Percentiles rank a stretch among this genome's conserved stretches.
Evolutionary conservation across 805 yeast species (phyloP).

Genomic region (Candida maris): DNA sequence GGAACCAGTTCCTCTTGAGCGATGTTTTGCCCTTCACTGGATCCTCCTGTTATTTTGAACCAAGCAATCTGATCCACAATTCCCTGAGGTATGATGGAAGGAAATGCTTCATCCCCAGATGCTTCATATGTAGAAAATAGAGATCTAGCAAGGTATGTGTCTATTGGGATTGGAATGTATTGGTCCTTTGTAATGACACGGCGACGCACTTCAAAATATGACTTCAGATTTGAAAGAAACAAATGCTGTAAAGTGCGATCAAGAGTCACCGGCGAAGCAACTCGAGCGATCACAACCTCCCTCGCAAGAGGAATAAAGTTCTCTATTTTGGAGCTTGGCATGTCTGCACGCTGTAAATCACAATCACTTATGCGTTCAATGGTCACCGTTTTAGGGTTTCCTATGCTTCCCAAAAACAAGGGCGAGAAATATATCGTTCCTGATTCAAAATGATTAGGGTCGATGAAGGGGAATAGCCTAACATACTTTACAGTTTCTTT

Average conservation of each 20-base stretch:
- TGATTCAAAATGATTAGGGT: constrained; percentile 47
- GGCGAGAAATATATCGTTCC: constrained; percentile 60
- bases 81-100: constrained; percentile 51
- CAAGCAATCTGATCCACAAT: constrained; percentile 75
- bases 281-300: constrained; percentile 60
- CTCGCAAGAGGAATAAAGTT: constrained; percentile 47
- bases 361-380: constrained; percentile 14
- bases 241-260: constrained; percentile 59
- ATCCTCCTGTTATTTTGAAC: constrained; percentile 66
- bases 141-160: constrained; percentile 59
- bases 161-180: constrained; percentile 73
- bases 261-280: constrained; percentile 66
- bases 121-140: constrained; percentile 39
- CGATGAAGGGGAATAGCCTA: constrained; percentile 56
- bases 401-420: constrained; percentile 48
- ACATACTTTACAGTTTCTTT: constrained; percentile 28
- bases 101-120: constrained; percentile 18
- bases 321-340: constrained; percentile 18
- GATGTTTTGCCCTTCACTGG: constrained; percentile 27
- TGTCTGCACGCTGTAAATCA: constrained; percentile 24
- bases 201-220: constrained; percentile 52
- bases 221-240: constrained; percentile 57
- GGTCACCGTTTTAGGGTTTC: constrained; percentile 27
- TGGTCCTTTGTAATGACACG: constrained; percentile 66
- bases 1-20: constrained; percentile 22